Evolutionary conservation across 371 early-diverging fungal genomes (phyloP), one percentile per base, ranked within the genome.

Genomic region (Mucor piriformis): DNA sequence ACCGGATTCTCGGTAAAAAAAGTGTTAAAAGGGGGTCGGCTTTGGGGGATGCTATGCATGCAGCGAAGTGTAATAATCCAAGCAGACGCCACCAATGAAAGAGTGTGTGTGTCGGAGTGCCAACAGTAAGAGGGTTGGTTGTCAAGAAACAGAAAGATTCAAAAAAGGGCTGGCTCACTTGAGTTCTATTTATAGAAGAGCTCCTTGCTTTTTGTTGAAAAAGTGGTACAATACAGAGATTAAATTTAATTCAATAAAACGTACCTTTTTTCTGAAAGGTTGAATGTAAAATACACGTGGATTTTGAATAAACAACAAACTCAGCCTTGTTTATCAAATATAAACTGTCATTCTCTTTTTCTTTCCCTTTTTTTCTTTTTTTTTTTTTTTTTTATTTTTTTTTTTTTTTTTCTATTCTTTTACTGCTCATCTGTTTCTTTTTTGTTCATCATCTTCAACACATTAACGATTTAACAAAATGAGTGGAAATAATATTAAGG

Each of bases 401-500:
- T 42, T 42, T 42, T 42, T 42, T 46, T 44, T 10, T 21, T 24
- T 24, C 3, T 46, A 23, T 24, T 46, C 2, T 46, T 24, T 11
- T 21, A 21, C 43, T 21, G 21, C 21, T 42, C 18, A 42, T 42
- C 18, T 42, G 6, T 33, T 4, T 38, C n/a, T 18, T 42, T 42
- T 2, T 18, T 18, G 18, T 18, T 40, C 42, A 16, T 40, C 42
- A 42, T 42, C 42, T 18, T 42, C 20, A 40, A n/a, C 42, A 1
- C 18, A 42, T 18, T 20, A 42, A 42, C 7, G 18, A 42, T 18
- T 18, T 37, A 10, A 15, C 38, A 20, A 42, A 42, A 57, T 57
- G 57, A 57, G 63, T 33, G 63, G 63, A 51, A 53, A 38, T 37
- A 63, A 63, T 40, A 63, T 63, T 29, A 63, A 63, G 52, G 64